phyloP scores from a whole-genome alignment of 2,329 filamentous ascomycete species.

The Phaeosphaeriaceae sp. region DNA sequence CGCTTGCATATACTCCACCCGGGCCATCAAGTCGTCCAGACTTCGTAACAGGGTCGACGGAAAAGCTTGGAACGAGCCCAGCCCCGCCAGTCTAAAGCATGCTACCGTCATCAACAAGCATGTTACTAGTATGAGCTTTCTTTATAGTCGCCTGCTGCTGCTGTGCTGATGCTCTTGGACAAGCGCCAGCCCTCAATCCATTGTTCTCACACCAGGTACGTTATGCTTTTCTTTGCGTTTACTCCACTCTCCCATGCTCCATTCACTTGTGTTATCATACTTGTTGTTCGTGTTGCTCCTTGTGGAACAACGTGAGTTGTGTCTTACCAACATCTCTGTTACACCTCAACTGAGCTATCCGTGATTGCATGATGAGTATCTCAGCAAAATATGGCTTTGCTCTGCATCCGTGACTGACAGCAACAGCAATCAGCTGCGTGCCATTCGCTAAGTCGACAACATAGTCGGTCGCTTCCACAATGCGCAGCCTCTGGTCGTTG shows the following conservation, averaged over 20 bases:
- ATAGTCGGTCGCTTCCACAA: slow-evolving; percentile 39
- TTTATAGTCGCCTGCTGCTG: slow-evolving; percentile 38
- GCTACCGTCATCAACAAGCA: slow-evolving; percentile 29
- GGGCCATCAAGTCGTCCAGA: slow-evolving; percentile 29
- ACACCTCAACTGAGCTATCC: slow-evolving; percentile 17
- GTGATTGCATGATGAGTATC: slow-evolving; percentile 9
- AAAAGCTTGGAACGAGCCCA: slow-evolving; percentile 31
- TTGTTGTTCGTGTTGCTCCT: not conserved
- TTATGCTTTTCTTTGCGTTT: slow-evolving; percentile 4
- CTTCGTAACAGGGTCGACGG: slow-evolving; percentile 34
- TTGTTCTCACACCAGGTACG: slow-evolving; percentile 40
- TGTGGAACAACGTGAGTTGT: slow-evolving; percentile 12
- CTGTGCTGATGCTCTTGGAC: slow-evolving; percentile 19
- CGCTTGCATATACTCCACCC: slow-evolving; percentile 31
- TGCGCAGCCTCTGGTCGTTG: slow-evolving; percentile 34
- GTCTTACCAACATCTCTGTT: slow-evolving; percentile 18
- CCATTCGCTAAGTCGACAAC: slow-evolving; percentile 33
- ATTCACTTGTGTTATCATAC: not conserved
- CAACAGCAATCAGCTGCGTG: slow-evolving; percentile 28
- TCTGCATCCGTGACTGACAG: slow-evolving; percentile 31
- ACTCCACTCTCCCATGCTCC: not conserved
- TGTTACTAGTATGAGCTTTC: slow-evolving; percentile 22
- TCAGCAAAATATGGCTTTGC: slow-evolving; percentile 6
- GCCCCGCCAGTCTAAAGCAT: slow-evolving; percentile 33
- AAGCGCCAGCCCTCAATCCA: slow-evolving; percentile 30